A percentile compares a stretch with the other conserved stretches of the same genome.
Evolutionary conservation across 2,329 filamentous ascomycete genomes (phyloP).

Genomic region (Diaporthe sp.): DNA sequence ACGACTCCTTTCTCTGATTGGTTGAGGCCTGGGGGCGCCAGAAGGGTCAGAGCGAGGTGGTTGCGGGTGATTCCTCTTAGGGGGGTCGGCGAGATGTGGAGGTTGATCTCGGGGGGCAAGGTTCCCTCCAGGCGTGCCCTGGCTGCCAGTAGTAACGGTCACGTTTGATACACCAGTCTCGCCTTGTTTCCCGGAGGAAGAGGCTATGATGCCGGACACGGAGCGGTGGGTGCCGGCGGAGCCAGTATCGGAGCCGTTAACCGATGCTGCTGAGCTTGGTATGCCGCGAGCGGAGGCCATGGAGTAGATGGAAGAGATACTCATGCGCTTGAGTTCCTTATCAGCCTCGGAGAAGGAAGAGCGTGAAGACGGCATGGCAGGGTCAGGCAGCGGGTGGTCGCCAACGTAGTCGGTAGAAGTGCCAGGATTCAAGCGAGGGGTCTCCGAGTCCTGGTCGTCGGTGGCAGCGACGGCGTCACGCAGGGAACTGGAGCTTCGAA

Average conservation of each 20-base stretch:
- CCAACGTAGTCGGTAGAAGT: constrained; percentile 49
- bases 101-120: constrained; percentile 61
- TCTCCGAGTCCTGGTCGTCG: constrained; percentile 61
- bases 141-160: constrained; percentile 64
- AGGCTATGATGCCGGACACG: constrained; percentile 62
- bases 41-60: constrained; percentile 48
- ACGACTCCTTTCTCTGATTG: constrained; percentile 70
- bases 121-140: constrained; percentile 60
- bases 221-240: constrained; percentile 56
- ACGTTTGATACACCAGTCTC: constrained; percentile 67
- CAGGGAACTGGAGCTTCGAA: constrained; percentile 27
- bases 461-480: constrained; percentile 18
- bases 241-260: constrained; percentile 65
- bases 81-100: constrained; percentile 60
- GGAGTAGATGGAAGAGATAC: constrained; percentile 81
- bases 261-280: constrained; percentile 66
- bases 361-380: constrained; percentile 58
- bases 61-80: constrained; percentile 56
- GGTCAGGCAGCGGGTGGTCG: constrained; percentile 61
- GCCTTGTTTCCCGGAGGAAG: constrained; percentile 60
- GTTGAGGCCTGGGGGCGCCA: constrained; percentile 55
- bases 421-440: constrained; percentile 59
- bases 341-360: constrained; percentile 66
- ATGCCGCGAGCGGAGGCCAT: constrained; percentile 72
- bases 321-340: constrained; percentile 74